Conservation (phyloP, 75 land plant genomes). For the Cryptomeria japonica region DNA sequence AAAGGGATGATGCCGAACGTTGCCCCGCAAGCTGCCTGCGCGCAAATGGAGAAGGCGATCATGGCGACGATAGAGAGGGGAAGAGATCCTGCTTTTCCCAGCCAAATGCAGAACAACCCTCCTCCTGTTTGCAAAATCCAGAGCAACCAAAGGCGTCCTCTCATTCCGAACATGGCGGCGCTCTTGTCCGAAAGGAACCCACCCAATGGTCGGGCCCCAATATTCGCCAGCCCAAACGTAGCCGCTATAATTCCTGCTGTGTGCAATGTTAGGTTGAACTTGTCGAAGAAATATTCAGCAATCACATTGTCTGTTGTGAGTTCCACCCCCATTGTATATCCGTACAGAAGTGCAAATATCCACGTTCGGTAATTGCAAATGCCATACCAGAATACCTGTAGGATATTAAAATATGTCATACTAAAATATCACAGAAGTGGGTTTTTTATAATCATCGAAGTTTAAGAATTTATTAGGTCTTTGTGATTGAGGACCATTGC, state of each 20-base stretch:
- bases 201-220: slow-evolving; percentile 65
- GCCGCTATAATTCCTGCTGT: slow-evolving; percentile 57
- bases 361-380: slow-evolving; percentile 59
- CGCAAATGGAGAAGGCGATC: slow-evolving; percentile 73
- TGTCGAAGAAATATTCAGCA: slow-evolving; percentile 60
- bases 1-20: slow-evolving; percentile 84
- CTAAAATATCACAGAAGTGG: too few species aligned
- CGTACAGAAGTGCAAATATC: slow-evolving; percentile 52
- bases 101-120: slow-evolving; percentile 64
- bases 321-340: slow-evolving; percentile 63
- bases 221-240: slow-evolving; percentile 60
- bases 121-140: slow-evolving; percentile 79
- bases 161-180: slow-evolving; percentile 60
- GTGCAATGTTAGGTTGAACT: slow-evolving; percentile 33
- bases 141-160: slow-evolving; percentile 72
- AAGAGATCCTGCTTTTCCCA: slow-evolving; percentile 43
- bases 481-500: too few species aligned
- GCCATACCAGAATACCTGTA: slow-evolving; percentile 33
- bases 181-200: slow-evolving; percentile 57
- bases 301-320: slow-evolving; percentile 61
- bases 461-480: too few species aligned
- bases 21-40: slow-evolving; percentile 76
- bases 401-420: too few species aligned
- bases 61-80: slow-evolving; percentile 10
- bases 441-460: too few species aligned